Evolutionary conservation across 2,329 filamentous ascomycete genomes (phyloP).

Genomic region (Mariannaea elegans): DNA sequence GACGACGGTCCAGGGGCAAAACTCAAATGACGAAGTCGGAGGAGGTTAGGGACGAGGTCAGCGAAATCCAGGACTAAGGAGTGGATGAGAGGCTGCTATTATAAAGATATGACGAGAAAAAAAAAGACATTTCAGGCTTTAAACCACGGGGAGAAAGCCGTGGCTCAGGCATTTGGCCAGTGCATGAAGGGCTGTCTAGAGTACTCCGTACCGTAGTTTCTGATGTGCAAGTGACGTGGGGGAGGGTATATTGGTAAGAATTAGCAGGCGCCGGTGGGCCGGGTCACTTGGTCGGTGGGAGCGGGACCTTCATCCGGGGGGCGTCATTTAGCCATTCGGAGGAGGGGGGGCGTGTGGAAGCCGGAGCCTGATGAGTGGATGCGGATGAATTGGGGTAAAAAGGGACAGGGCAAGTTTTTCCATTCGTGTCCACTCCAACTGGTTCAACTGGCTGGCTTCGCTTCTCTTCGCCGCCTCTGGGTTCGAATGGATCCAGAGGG

Average conservation of each 20-base stretch:
- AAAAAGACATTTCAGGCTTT: slow-evolving; percentile 39
- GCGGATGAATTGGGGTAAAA: slow-evolving; percentile 15
- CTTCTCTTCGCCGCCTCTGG: slow-evolving; percentile 3
- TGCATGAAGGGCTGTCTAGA: background rate
- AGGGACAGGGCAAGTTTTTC: slow-evolving; percentile 15
- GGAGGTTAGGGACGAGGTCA: background rate
- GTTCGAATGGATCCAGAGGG: slow-evolving; percentile 1
- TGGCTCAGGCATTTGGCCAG: slow-evolving; percentile 16
- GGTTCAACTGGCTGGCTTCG: too few species aligned
- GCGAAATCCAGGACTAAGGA: slow-evolving; percentile 14
- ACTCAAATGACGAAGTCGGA: slow-evolving; percentile 2
- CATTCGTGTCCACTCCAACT: slow-evolving; percentile 8
- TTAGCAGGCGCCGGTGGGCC: slow-evolving; percentile 24
- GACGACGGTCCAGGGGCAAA: slow-evolving; percentile 10
- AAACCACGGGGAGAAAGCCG: slow-evolving; percentile 41
- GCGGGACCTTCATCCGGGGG: slow-evolving; percentile 11
- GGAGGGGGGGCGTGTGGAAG: slow-evolving; percentile 6
- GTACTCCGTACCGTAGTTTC: background rate
- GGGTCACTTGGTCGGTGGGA: slow-evolving; percentile 19
- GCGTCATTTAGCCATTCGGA: background rate
- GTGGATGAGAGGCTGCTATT: slow-evolving; percentile 34
- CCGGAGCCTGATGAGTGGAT: background rate
- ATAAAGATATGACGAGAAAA: slow-evolving; percentile 39
- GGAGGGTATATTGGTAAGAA: slow-evolving; percentile 21
- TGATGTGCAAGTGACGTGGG: slow-evolving; percentile 25